Evolutionary conservation across 164 flowering plant species (phyloP), one percentile per base, ranked within the genome.

Genomic region (Stephania yunnanensis): DNA sequence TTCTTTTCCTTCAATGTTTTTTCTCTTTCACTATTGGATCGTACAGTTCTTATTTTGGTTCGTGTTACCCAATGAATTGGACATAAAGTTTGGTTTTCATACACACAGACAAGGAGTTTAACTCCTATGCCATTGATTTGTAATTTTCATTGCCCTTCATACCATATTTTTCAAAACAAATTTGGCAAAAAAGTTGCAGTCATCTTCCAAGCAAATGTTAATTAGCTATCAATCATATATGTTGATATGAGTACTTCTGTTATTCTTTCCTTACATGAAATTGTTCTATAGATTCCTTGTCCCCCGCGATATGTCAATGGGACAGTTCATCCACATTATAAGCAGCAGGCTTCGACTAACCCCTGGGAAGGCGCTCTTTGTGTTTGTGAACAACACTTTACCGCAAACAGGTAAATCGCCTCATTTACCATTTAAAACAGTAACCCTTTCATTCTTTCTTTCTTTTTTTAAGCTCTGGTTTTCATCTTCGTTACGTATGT

Each of bases 291-390:
- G 97, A 79, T 95, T 80, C 85, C 85, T 96, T 81, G 95, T 94
- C n/a, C 99, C 98, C 5, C 82, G 93, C 71, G 99, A 96, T 84
- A 91, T 96, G 99, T 86, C 98, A 13, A 78, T 92, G 64, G 99
- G 99, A 70, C 97, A 92, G 65, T 94, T 96, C 78, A 92, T 92
- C 67, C 93, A 96, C 84, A 82, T 94, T 46, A 80, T 96, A 78
- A 87, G 99, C 78, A 72, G 75, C 71, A 88, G 98, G 84, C 95
- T 96, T 70, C 91, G 78, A 72, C 81, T 96, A 77, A 29, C 84
- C 30, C 93, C 97, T 45, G 99, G 99, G 71, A 91, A 89, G 83
- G 99, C 99, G 71, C 91, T 96, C 6, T 96, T 96, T 79, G 89
- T 96, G 6, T 94, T 94, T 84, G 97, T 96, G 31, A 84, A 89